Conservation (phyloP, 2,329 filamentous ascomycete genomes). For the Aphanocladium album region DNA sequence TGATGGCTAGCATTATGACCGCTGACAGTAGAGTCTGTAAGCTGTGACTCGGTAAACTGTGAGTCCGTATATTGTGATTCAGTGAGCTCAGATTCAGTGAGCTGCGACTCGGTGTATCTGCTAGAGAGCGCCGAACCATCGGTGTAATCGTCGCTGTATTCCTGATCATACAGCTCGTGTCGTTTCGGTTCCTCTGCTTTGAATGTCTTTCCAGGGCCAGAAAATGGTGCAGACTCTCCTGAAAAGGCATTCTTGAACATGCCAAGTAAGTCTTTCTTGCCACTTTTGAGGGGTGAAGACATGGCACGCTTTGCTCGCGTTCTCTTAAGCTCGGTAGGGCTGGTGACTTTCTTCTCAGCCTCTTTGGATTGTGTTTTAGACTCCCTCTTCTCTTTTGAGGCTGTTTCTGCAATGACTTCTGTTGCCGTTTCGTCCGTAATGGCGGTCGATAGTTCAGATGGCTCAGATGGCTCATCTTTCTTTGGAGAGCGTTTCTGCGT, state of each 20-base stretch:
- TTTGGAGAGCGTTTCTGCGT: neutral
- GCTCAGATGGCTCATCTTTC: neutral
- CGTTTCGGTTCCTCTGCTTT: constrained; percentile 41
- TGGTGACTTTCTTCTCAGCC: constrained; percentile 11
- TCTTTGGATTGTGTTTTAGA: constrained; percentile 22
- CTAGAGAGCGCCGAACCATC: constrained; percentile 18
- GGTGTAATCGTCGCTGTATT: constrained; percentile 19
- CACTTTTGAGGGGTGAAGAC: constrained; percentile 43
- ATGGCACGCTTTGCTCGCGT: constrained; percentile 50
- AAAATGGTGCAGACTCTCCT: constrained; percentile 51
- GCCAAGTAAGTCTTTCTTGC: constrained; percentile 51
- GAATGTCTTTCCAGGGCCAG: constrained; percentile 42
- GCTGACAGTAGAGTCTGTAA: constrained; percentile 1
- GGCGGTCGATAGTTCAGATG: neutral
- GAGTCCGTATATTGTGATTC: constrained; percentile 7
- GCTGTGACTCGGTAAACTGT: constrained; percentile 13
- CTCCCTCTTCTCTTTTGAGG: neutral
- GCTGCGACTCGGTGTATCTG: constrained; percentile 12
- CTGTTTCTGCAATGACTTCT: neutral
- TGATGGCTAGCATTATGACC: constrained; percentile 13
- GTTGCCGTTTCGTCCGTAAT: constrained; percentile 7
- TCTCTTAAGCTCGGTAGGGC: constrained; percentile 44
- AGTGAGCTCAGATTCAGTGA: constrained; percentile 12
- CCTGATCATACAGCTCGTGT: constrained; percentile 23
- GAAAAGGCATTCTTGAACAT: constrained; percentile 57